Percentiles rank a stretch among this genome's conserved stretches.
Conservation (phyloP, 495 filamentous ascomycete genomes). For the Peziza echinospora region DNA sequence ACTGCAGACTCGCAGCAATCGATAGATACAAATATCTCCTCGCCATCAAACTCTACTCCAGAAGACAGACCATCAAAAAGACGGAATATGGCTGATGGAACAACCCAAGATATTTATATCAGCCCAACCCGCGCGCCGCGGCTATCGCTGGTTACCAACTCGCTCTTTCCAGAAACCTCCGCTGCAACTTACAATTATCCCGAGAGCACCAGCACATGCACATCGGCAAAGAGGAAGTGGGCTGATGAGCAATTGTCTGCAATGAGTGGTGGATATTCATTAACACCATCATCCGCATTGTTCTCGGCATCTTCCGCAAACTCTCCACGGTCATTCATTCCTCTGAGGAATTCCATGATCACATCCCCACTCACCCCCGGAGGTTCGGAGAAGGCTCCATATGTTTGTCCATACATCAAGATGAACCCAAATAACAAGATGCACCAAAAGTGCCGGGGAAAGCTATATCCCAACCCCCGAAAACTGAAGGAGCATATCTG, state of each 20-base stretch:
- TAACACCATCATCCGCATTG: neutral
- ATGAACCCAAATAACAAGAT: slow-evolving; percentile 1
- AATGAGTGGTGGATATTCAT: neutral
- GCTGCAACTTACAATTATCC: neutral
- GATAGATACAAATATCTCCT: neutral
- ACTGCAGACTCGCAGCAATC: too few relatives aligned
- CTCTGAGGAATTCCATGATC: neutral
- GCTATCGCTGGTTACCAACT: neutral
- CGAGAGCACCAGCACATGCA: neutral
- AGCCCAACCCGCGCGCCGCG: neutral
- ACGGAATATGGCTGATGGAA: neutral
- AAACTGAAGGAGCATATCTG: slow-evolving; percentile 20
- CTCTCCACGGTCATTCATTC: neutral
- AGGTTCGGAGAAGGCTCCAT: slow-evolving; percentile 5
- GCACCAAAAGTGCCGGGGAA: slow-evolving; percentile 11
- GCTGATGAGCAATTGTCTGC: neutral
- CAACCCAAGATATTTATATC: neutral
- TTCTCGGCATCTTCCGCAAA: neutral
- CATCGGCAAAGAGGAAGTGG: neutral
- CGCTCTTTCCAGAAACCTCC: neutral
- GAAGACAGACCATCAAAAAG: neutral
- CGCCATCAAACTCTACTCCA: neutral
- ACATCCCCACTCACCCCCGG: neutral
- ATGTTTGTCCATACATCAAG: slow-evolving; percentile 10
- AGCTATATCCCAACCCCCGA: slow-evolving; percentile 16